Percentiles rank a stretch among this genome's conserved stretches.
phyloP scores from a whole-genome alignment of 331 rosid species.

The Arachis monticola region DNA sequence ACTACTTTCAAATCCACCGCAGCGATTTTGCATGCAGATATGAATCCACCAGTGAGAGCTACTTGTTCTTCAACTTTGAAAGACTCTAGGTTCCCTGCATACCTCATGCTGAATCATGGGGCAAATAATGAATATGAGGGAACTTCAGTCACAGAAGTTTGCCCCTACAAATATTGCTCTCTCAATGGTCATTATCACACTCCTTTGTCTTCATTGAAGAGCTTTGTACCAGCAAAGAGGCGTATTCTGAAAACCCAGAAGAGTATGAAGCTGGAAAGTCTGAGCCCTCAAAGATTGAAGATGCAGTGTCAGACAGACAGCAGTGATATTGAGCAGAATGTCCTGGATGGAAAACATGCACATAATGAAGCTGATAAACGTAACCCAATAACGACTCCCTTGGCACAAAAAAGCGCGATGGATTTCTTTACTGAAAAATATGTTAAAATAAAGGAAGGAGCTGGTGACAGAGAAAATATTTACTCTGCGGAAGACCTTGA shows the following conservation, averaged over 20 bases:
- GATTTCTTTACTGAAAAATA: constrained; percentile 59
- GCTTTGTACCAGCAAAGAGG: constrained; percentile 70
- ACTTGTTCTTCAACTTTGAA: constrained; percentile 92
- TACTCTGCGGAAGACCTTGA: constrained; percentile 27
- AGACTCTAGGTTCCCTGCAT: constrained; percentile 64
- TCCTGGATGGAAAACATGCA: constrained; percentile 35
- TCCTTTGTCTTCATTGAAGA: constrained; percentile 69
- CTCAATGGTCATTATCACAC: constrained; percentile 75
- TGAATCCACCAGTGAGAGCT: constrained; percentile 48
- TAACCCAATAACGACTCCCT: constrained; percentile 32
- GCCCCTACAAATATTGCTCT: constrained; percentile 85
- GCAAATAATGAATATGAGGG: constrained; percentile 75
- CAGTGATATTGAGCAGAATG: constrained; percentile 27
- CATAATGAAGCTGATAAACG: constrained; percentile 36
- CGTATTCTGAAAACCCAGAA: constrained; percentile 59
- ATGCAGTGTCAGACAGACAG: constrained; percentile 39
- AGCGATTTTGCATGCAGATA: constrained; percentile 51
- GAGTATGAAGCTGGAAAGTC: constrained; percentile 49
- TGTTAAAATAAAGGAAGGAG: constrained; percentile 34
- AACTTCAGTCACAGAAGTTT: constrained; percentile 68
- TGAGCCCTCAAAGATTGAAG: constrained; percentile 47
- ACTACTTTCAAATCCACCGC: constrained; percentile 61
- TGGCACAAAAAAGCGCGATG: constrained; percentile 41
- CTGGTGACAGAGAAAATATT: constrained; percentile 7
- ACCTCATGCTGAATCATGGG: constrained; percentile 62